Conservation (phyloP, 768 basidiomycete genomes). For the Macrocybe gigantea region DNA sequence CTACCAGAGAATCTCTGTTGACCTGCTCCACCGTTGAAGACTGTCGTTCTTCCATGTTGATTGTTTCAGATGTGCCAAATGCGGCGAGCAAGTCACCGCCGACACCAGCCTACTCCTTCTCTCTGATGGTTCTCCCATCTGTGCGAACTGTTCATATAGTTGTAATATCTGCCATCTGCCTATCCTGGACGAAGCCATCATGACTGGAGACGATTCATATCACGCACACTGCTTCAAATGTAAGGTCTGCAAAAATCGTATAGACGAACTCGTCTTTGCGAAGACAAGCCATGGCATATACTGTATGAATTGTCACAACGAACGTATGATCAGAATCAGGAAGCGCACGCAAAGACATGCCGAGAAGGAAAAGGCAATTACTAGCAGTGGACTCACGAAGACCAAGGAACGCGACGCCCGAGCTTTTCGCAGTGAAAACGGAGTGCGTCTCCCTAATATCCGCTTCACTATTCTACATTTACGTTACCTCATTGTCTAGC, state of each 20-base stretch:
- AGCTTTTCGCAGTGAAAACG: slow-evolving; percentile 25
- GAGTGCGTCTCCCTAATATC: slow-evolving; percentile 27
- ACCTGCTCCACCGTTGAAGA: slow-evolving; percentile 3
- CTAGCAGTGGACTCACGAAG: slow-evolving; percentile 24
- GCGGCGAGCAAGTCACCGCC: slow-evolving; percentile 84
- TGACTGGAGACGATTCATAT: slow-evolving; percentile 98
- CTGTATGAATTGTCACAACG: slow-evolving; percentile 98
- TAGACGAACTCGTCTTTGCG: slow-evolving; percentile 97
- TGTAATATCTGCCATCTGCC: slow-evolving; percentile 93
- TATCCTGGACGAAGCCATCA: slow-evolving; percentile 98
- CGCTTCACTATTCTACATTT: slow-evolving; percentile 1
- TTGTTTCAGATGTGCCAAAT: slow-evolving; percentile 98
- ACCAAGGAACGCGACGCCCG: no score
- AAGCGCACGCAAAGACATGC: slow-evolving; percentile 88
- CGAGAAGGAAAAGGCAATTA: slow-evolving; percentile 49
- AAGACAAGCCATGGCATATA: slow-evolving; percentile 98
- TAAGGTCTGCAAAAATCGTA: slow-evolving; percentile 88
- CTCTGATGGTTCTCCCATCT: slow-evolving; percentile 97
- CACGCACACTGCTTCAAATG: slow-evolving; percentile 99
- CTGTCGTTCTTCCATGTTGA: slow-evolving; percentile 83
- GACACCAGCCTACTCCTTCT: slow-evolving; percentile 96
- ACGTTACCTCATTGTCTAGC: slow-evolving; percentile 7
- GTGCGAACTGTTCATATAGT: slow-evolving; percentile 87
- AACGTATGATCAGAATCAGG: slow-evolving; percentile 89
- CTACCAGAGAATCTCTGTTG: slow-evolving; percentile 3